phyloP scores from a whole-genome alignment of 495 filamentous ascomycete species.

The Umbilicaria muhlenbergii region DNA sequence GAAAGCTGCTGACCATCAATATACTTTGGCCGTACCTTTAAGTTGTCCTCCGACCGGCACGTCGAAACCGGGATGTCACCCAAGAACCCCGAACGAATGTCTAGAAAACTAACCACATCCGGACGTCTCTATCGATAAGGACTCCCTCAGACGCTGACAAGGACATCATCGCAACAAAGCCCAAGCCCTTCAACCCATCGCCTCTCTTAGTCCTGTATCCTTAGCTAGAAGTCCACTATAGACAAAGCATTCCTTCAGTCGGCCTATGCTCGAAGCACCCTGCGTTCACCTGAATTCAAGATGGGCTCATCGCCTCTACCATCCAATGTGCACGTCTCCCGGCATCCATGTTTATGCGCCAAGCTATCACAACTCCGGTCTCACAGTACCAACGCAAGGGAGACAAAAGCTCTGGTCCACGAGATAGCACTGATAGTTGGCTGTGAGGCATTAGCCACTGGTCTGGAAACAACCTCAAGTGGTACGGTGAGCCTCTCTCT shows the following conservation, averaged over 20 bases:
- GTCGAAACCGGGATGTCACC: no score
- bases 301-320: slow-evolving; percentile 30
- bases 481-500: slow-evolving; percentile 19
- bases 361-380: slow-evolving; percentile 87
- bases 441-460: slow-evolving; percentile 60
- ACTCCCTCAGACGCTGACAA: no score
- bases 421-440: slow-evolving; percentile 75
- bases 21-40: no score
- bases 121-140: no score
- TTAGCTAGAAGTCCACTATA: no score
- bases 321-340: slow-evolving; percentile 65
- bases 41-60: no score
- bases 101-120: no score
- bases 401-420: slow-evolving; percentile 68
- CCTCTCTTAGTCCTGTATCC: no score
- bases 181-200: no score
- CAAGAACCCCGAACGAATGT: no score
- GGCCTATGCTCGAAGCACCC: neutral
- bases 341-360: slow-evolving; percentile 70
- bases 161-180: no score
- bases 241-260: neutral
- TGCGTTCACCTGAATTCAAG: neutral
- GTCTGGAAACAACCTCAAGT: slow-evolving; percentile 34
- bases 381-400: slow-evolving; percentile 44
- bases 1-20: no score